Percentiles rank a stretch among this genome's conserved stretches.
Conservation (phyloP, 495 filamentous ascomycete species). For the Hypomontagnella submonticulosa region DNA sequence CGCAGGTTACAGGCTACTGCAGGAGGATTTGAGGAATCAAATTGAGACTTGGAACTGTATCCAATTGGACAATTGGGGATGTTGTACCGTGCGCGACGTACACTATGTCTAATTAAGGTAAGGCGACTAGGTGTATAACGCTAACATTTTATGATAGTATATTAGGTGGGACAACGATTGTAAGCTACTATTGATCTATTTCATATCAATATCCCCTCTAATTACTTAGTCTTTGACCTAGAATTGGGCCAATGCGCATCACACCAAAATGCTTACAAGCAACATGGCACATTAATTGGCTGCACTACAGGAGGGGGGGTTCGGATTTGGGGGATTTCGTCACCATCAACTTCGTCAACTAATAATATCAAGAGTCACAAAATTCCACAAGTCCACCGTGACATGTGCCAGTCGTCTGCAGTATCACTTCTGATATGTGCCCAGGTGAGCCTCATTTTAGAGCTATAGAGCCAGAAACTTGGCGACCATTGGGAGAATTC, state of each 20-base stretch:
- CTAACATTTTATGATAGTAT: no score
- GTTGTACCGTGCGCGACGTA: background rate
- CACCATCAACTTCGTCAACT: background rate
- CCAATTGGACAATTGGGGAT: conserved; percentile 31
- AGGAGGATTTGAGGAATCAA: conserved; percentile 29
- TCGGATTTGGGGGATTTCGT: no score
- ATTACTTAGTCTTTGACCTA: no score
- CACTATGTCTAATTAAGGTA: background rate
- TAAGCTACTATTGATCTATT: no score
- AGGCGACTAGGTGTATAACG: no score
- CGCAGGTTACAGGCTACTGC: conserved; percentile 20
- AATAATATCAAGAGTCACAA: conserved; percentile 2
- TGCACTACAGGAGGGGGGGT: background rate
- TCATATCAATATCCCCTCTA: no score
- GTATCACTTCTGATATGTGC: conserved; percentile 30
- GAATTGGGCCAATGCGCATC: conserved; percentile 24
- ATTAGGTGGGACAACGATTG: no score
- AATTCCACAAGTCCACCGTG: conserved; percentile 23
- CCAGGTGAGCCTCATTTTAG: conserved; percentile 38
- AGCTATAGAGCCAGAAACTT: conserved; percentile 32
- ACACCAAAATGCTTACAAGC: background rate
- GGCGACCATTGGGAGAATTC: conserved; percentile 33
- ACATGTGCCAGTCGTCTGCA: conserved; percentile 31
- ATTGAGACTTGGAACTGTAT: conserved; percentile 27
- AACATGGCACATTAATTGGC: conserved; percentile 36